Evolutionary conservation across 164 flowering plant species (phyloP), one percentile per base, ranked within the genome.

Genomic region (Taxillus chinensis): DNA sequence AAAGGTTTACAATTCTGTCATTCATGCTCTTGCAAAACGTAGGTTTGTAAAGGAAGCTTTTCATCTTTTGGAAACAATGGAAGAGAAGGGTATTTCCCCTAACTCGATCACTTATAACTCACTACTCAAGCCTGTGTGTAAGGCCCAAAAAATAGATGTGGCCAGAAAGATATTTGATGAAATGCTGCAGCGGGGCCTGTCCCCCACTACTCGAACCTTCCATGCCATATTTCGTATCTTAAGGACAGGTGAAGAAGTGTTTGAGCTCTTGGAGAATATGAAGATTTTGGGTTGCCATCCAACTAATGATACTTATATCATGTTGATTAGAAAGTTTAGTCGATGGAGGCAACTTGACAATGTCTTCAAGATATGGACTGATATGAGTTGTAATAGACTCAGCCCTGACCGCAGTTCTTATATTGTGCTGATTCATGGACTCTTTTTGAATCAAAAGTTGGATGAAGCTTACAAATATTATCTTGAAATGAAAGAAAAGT

Each of bases 291-390:
- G 85, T 0, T 86, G 90, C 70, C 59, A 38, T 39, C 95, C 91
- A 37, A 69, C 54, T 55, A 71, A 55, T 65, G 97, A 90, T 57
- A 86, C 96, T 42, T 92, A 78, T 64, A 81, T 79, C 17, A 85
- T 86, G 92, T 67, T 92, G 78, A 83, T 88, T 9, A 73, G 90
- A 68, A 86, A 88, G 63, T 84, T 92, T 67, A 85, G 90, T 58
- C 71, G 87, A 42, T 83, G 98, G 97, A 77, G 74, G 41, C 75
- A 86, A 65, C 61, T 85, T 68, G 96, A 85, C 61, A 66, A 73
- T 72, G 97, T 85, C 51, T 79, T 66, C 59, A 85, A 69, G 74
- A 60, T 92, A 66, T 92, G 96, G 96, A 74, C 60, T 70, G 81
- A 78, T 68, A 85, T 92, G 92, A 68, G 62, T 38, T 76, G 66